Percentiles rank a stretch among this genome's conserved stretches.
Conservation (phyloP, 164 flowering plant genomes). For the Chloranthus sessilifolius region DNA sequence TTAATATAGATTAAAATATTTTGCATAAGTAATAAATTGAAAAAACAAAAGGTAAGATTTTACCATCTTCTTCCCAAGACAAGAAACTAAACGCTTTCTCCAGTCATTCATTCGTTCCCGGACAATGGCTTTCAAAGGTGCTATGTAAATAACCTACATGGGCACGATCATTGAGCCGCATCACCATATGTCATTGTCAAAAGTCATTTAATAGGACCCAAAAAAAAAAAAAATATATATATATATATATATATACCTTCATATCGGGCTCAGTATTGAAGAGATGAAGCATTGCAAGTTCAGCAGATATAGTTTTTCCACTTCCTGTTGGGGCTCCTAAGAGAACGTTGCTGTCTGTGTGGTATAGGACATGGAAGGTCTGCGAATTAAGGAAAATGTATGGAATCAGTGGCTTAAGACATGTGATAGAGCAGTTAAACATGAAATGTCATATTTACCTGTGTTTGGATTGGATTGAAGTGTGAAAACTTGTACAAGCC, state of each 20-base stretch:
- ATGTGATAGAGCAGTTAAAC: background rate
- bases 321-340: slow-evolving; percentile 99
- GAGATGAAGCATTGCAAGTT: slow-evolving; percentile 97
- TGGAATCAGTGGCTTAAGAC: slow-evolving; percentile 2
- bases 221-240: background rate
- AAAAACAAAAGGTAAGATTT: background rate
- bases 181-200: background rate
- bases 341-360: slow-evolving; percentile 86
- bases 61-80: slow-evolving; percentile 92
- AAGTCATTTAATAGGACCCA: no score
- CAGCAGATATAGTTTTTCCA: slow-evolving; percentile 99
- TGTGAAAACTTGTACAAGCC: slow-evolving; percentile 82
- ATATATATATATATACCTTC: no score
- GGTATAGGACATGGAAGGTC: slow-evolving; percentile 88
- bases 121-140: slow-evolving; percentile 97
- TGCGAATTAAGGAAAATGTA: slow-evolving; percentile 30
- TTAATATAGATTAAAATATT: background rate
- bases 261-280: slow-evolving; percentile 94
- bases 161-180: background rate
- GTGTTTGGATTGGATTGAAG: slow-evolving; percentile 98
- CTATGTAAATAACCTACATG: slow-evolving; percentile 92
- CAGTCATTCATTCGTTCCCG: slow-evolving; percentile 98
- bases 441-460: slow-evolving; percentile 39
- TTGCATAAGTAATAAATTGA: no score
- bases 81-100: slow-evolving; percentile 75